phyloP scores from a whole-genome alignment of 1,139 yeast species.

The Saccharomyces hybrid region DNA sequence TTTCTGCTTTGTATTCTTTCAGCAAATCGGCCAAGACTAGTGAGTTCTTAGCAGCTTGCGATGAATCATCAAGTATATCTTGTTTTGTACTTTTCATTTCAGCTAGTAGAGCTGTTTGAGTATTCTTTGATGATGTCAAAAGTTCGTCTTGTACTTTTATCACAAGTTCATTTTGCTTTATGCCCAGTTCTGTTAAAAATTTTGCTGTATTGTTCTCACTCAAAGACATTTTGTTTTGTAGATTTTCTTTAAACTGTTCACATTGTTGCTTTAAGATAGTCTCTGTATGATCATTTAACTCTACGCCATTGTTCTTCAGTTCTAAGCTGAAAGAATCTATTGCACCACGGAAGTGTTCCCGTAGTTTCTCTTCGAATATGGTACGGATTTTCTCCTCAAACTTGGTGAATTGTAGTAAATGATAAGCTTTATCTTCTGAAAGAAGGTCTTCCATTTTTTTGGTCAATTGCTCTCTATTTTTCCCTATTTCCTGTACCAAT shows the following conservation, averaged over 20 bases:
- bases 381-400: background rate
- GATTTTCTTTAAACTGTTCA: background rate
- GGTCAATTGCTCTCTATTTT: constrained; percentile 4
- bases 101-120: background rate
- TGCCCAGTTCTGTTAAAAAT: constrained; percentile 1
- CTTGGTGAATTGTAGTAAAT: background rate
- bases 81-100: background rate
- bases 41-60: background rate
- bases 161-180: constrained; percentile 4
- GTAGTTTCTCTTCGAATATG: background rate
- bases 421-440: background rate
- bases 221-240: background rate
- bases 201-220: background rate
- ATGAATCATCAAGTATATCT: background rate
- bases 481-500: constrained; percentile 18
- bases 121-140: background rate
- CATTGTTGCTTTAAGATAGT: background rate
- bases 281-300: background rate
- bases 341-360: background rate
- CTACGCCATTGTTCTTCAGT: background rate
- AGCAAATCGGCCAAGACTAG: constrained; percentile 1
- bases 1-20: constrained; percentile 3
- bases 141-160: constrained; percentile 4
- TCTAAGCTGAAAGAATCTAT: background rate
- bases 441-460: background rate